Base-by-base conservation (phyloP, 768 basidiomycete species). In the Agaricus subrufescens region DNA sequence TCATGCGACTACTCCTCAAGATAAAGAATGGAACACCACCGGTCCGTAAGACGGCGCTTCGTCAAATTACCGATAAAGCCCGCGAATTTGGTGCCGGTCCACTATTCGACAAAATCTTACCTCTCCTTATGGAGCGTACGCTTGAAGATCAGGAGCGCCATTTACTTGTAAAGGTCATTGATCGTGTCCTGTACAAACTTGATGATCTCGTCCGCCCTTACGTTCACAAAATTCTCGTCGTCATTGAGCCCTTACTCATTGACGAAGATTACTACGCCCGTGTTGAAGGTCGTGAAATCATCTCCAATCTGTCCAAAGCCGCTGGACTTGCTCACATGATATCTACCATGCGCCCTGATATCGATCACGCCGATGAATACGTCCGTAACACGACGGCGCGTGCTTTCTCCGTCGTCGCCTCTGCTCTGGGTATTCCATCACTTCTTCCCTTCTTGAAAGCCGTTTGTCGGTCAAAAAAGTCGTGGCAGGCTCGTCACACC, bases 291-390 rank as follows among this genome's bases (percentile, higher is more conserved):
- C 93, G 96, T 34, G 97, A 99, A 76, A 98, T 99, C 69, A 99
- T 98, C 63, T 96, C 93, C 64, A 99, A 98, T 71, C 77, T 98
- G 42, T 96, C 97, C 29, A 99, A 98, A 72, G 97, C 97, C 10
- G 96, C 95, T 30, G 97, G 97, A 72, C 87, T 99, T 26, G 96
- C 97, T 2, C 97, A 99, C 74, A 98, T 99, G 97, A 99, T 99
- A 65, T 99, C 97, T 37, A 99, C 96, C 19, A 98, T 99, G 96
- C 89, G 96, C 63, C 96, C 97, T 3, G 96, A 99, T 78, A 98
- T 98, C 60, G 96, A 99, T 71, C 96, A 98, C 64, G 94, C 97
- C 44, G 96, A 99, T 67, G 97, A 99, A 72, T 98, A 99, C 62
- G 96, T 98, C 3, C 91, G 96, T 58, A 99, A 99, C 71, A 99